Evolutionary conservation across 345 rosid species (phyloP).

Genomic region (Salix arbutifolia): DNA sequence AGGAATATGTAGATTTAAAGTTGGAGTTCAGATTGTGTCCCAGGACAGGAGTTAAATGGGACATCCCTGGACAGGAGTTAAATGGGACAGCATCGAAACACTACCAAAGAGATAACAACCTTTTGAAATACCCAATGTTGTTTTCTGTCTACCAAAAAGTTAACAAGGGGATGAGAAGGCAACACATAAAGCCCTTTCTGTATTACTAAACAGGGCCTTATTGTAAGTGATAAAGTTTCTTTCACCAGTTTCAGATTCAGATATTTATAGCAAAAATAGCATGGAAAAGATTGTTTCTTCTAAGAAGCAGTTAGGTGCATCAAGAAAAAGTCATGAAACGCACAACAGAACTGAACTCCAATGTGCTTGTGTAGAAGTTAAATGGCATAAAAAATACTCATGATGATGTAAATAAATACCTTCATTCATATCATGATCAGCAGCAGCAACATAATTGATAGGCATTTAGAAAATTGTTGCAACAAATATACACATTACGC

Average conservation of each 20-base stretch:
- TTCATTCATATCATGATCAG: slow-evolving; percentile 15
- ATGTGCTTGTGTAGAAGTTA: background rate
- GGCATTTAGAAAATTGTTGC: slow-evolving; percentile 35
- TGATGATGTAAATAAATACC: slow-evolving; percentile 19
- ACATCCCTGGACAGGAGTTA: background rate
- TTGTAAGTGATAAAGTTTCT: background rate
- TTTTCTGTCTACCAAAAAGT: background rate
- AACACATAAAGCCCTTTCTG: background rate
- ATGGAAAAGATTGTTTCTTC: background rate
- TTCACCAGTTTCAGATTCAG: background rate
- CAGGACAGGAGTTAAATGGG: background rate
- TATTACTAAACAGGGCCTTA: background rate
- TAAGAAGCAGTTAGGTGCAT: background rate
- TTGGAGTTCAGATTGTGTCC: background rate
- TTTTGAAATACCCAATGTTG: background rate
- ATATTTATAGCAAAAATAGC: background rate
- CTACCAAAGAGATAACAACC: background rate
- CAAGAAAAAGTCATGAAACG: background rate
- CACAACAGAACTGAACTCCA: background rate
- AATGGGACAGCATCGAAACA: background rate
- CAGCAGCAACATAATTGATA: slow-evolving; percentile 15
- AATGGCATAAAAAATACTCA: background rate
- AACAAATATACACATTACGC: slow-evolving; percentile 54
- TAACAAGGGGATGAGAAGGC: background rate
- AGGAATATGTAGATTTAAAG: background rate